Base-by-base conservation (phyloP, 2,329 filamentous ascomycete species). In the Pseudogymnoascus sp. region DNA sequence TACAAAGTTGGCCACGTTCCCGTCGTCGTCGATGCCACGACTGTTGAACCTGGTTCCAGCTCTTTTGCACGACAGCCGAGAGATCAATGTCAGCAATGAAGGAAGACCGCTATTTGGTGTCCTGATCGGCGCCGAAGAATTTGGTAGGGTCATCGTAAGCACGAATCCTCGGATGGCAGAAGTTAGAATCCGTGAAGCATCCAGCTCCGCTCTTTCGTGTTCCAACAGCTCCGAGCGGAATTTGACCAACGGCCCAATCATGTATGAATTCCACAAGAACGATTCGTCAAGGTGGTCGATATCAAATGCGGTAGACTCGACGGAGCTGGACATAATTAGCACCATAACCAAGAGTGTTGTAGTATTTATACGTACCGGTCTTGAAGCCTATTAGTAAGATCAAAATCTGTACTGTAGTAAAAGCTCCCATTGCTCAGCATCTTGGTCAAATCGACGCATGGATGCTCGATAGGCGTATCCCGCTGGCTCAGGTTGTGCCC, bases 391-490 rank as follows among this genome's bases (percentile, higher is more conserved):
- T 96, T 92, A 3, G 94, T 99, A 59, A 99, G 80, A 73, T 99
- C 93, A 74, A 99, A 99, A 75, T 97, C 92, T n/a, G 91, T 91
- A 73, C 92, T 97, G 77, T 97, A 99, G 75, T 97, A 99, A 73
- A 99, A 99, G 31, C 89, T 96, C 25, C 93, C 92, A 74, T 95
- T 92, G 72, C 91, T 89, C 63, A 99, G 79, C 38, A 99, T 83
- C 79, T 96, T 97, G 75, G 93, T 92, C 65, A 99, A 76, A 53
- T 94, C 90, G 70, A 91, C 79, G 75, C 93, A 97, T 5, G 94
- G 94, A 75, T 97, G 92, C 71, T 97, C 92, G 31, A 90, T 75
- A 25, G 86, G 76, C 44, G 84, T 79, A 47, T 97, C 91, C 69
- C 84, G 83, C 63, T 87, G 82, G 63, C 87, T 85, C 12, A 85